Base-by-base conservation (phyloP, 2,329 filamentous ascomycete species). In the Macrophomina pseudophaseolina region DNA sequence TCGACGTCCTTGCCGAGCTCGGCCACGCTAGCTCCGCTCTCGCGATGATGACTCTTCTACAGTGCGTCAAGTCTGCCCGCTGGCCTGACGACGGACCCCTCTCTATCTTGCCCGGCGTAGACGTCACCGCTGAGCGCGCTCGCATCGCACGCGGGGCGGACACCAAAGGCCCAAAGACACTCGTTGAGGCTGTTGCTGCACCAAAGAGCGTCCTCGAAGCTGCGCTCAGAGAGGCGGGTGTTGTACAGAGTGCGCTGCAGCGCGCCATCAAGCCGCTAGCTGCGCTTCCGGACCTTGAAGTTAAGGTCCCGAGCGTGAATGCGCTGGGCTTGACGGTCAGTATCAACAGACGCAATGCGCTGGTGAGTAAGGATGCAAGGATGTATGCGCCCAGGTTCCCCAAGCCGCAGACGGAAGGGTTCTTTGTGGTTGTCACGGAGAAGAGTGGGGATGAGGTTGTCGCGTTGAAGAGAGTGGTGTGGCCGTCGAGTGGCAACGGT, bases 351-450 rank as follows among this genome's bases (percentile, higher is more conserved):
- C 80, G 86, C 59, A 97, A 97, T 77, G 75, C 86, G 1, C 72
- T 72, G 4, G 81, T 83, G 12, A 86, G 90, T 74, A 81, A 84
- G 8, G 91, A 93, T 1, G 89, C 87, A 58, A 87, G 90, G 68
- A 91, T 97, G 75, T 97, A 90, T 72, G 93, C 95, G 0, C 94
- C 96, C 2, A 86, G 87, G 28, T 98, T 97, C 80, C 94, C 94
- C 1, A 99, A 99, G 79, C 89, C 93, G 16, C 95, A 99, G 79
- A 95, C 89, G 0, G 95, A 99, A 74, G 94, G 94, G 0, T 98
- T 90, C 86, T 98, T 99, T 78, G 87, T 95, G 14, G 75, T 98
- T 28, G 85, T 97, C 0, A 90, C 88, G 6, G 88, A 91, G 71
- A 73, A 86, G 2, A 82, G 81, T 0, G 85, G 80, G 6, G 92